These are phyloP conservation scores for Taxawa tesnikishii DNA, from an alignment of 2,329 filamentous ascomycete genomes.

Conservation along the genomic window DNA sequence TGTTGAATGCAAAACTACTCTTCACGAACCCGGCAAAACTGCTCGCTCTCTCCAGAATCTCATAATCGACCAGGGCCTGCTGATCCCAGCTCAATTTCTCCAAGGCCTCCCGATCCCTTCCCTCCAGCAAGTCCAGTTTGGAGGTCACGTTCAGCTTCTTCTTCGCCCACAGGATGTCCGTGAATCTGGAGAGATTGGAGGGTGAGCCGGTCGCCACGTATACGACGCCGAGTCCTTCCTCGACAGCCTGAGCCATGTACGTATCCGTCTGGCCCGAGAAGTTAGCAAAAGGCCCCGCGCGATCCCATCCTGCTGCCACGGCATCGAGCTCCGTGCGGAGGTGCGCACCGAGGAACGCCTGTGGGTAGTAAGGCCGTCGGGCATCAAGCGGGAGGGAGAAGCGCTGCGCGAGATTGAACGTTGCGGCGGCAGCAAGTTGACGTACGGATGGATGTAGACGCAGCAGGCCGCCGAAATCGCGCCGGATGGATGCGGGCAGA, in stretches of 20 bases:
- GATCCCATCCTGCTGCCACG: constrained; percentile 17
- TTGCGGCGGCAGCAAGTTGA: constrained; percentile 20
- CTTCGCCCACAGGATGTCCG: constrained; percentile 20
- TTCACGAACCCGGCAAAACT: constrained; percentile 32
- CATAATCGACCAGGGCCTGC: constrained; percentile 38
- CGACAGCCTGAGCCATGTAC: constrained; percentile 23
- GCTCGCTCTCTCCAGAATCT: constrained; percentile 33
- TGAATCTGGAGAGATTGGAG: constrained; percentile 24
- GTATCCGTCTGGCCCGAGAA: constrained; percentile 24
- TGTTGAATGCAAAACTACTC: constrained; percentile 35
- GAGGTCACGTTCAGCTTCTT: constrained; percentile 27
- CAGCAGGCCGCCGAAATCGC: constrained; percentile 17
- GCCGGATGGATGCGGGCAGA: constrained; percentile 12
- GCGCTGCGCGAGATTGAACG: constrained; percentile 19
- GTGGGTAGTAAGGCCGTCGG: constrained; percentile 12
- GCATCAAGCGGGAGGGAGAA: constrained; percentile 16
- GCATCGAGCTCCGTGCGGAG: constrained; percentile 26
- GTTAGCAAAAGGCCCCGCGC: constrained; percentile 12
- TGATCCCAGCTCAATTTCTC: constrained; percentile 34
- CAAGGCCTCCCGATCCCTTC: constrained; percentile 21
- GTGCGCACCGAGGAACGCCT: constrained; percentile 26
- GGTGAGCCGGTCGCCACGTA: constrained; percentile 34
- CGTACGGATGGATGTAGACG: constrained; percentile 13
- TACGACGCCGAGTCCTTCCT: constrained; percentile 19
- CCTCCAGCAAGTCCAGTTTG: constrained; percentile 31